Base-by-base conservation (phyloP, 768 basidiomycete genomes). In the Suillus hirtellus region DNA sequence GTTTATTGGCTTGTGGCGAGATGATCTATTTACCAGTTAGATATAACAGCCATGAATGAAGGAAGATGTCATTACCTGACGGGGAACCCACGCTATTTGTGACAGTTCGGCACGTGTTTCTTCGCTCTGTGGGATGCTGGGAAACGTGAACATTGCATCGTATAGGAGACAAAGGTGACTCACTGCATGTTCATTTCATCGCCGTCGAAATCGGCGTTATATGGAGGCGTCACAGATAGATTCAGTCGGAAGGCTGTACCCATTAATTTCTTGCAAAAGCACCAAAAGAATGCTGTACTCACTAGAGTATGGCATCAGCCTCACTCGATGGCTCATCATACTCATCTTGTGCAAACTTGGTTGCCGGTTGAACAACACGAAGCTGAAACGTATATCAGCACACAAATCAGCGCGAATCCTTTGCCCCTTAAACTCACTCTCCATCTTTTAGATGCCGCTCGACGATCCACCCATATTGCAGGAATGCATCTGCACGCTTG, bases 141-240 rank as follows among this genome's bases (percentile, higher is more conserved):
- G 59, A 64, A 38, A 64, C n/a, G 21, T 60, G 10, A 55, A 63
- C 34, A 62, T 61, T 67, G 54, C 53, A 63, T 52, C 68, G 24
- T 8, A 54, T n/a, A 60, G 35, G 4, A 35, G 54, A 27, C 19
- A 42, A 7, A 21, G 38, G 37, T 21, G n/a, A 89, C 93, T 56
- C 85, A 96, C 95, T 99, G 97, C 91, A 99, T 93, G 79, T 99
- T 99, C 97, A 99, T 99, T 76, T 99, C 97, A 72, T 99, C 97
- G 68, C 97, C 97, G 72, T 99, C 97, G 78, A 99, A 99, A 79
- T 99, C 97, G 73, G 97, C 97, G 71, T 99, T 99, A 79, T 99
- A 99, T 0, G 97, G 97, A 43, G 96, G 94, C 12, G 95, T 98
- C 61, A 99, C 97, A 62, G 97, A 99, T 66, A 99, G 88, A 75